A percentile compares a stretch with the other conserved stretches of the same genome.
These are phyloP conservation scores for Skeletonema tropicum DNA, from an alignment of 108 stramenopile species.

Conservation along the genomic window DNA sequence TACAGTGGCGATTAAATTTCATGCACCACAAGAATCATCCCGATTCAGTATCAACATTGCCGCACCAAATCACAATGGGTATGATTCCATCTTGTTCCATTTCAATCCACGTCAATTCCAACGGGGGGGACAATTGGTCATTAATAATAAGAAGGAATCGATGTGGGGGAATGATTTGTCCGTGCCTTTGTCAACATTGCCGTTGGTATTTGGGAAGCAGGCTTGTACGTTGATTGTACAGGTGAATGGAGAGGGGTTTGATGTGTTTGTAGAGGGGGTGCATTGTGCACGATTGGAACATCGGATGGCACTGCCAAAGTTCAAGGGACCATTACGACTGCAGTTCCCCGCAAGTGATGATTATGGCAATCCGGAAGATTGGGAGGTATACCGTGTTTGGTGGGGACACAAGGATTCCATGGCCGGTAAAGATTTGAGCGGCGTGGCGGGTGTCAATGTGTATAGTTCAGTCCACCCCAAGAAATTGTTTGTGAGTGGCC, in stretches of 20 bases:
- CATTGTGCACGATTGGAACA: constrained; percentile 86
- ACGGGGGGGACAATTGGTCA: constrained; percentile 75
- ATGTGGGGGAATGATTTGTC: constrained; percentile 79
- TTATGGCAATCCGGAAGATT: constrained; percentile 76
- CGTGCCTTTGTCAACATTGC: constrained; percentile 75
- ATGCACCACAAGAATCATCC: constrained; percentile 69
- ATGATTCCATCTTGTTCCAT: constrained; percentile 73
- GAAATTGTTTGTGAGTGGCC: constrained; percentile 73
- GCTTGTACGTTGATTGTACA: constrained; percentile 77
- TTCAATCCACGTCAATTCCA: constrained; percentile 82
- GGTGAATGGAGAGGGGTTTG: constrained; percentile 85
- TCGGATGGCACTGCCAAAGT: constrained; percentile 55
- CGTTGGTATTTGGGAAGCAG: constrained; percentile 77
- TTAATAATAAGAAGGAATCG: constrained; percentile 82
- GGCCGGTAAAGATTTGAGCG: constrained; percentile 54
- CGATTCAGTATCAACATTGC: constrained; percentile 88
- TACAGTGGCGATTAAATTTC: constrained; percentile 87
- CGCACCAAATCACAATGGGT: constrained; percentile 49
- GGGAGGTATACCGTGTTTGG: constrained; percentile 85
- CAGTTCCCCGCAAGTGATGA: constrained; percentile 86
- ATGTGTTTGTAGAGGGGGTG: constrained; percentile 74
- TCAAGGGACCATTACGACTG: constrained; percentile 41
- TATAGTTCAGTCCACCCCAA: constrained; percentile 70
- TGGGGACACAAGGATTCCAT: constrained; percentile 75
- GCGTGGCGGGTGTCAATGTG: constrained; percentile 68